Evolutionary conservation across 495 filamentous ascomycete genomes (phyloP).

Genomic region (Penicillium diatomitis): DNA sequence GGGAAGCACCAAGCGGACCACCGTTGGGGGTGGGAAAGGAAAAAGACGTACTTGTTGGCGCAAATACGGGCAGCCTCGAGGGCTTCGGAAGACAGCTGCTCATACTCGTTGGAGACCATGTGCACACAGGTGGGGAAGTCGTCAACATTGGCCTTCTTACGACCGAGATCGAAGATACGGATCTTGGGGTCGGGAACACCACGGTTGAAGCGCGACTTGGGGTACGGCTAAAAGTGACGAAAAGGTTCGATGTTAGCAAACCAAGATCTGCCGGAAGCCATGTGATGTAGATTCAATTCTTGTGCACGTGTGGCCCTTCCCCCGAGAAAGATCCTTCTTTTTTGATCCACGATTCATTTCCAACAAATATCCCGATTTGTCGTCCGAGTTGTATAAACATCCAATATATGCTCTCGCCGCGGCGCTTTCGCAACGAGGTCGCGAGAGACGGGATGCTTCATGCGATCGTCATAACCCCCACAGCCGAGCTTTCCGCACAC

Average conservation of each 20-base stretch:
- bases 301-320: neutral
- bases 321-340: neutral
- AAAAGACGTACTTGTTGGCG: constrained; percentile 82
- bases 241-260: constrained; percentile 18
- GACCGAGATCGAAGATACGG: constrained; percentile 98
- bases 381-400: neutral
- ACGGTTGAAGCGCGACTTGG: constrained; percentile 99
- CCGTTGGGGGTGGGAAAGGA: neutral
- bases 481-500: constrained; percentile 24
- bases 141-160: constrained; percentile 95
- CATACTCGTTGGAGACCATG: constrained; percentile 99
- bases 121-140: constrained; percentile 98
- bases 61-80: constrained; percentile 99
- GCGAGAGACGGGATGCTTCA: constrained; percentile 5
- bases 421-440: neutral
- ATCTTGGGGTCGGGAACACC: constrained; percentile 99
- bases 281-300: neutral
- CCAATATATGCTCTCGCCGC: neutral
- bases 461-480: constrained; percentile 12
- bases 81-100: constrained; percentile 97
- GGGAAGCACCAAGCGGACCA: too few relatives aligned
- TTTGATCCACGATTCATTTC: neutral
- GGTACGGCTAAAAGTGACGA: constrained; percentile 64
- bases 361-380: neutral
- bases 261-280: constrained; percentile 3